These are phyloP conservation scores for Solanum pennellii DNA, from an alignment of 257 asterid species.

Conservation along the genomic window DNA sequence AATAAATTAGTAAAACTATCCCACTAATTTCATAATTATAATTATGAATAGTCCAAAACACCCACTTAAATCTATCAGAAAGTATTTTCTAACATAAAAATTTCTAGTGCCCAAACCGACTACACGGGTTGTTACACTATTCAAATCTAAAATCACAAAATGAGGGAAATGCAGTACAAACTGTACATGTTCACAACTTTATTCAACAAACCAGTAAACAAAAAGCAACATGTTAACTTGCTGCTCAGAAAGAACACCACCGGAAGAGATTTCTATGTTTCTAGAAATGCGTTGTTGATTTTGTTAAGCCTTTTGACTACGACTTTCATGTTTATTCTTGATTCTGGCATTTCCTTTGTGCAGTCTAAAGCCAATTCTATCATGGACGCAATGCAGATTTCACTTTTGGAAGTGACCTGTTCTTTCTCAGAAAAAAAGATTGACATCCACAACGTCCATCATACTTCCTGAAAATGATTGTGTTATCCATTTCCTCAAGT, in stretches of 20 bases:
- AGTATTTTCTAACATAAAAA: too few species aligned
- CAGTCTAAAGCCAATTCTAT: not conserved
- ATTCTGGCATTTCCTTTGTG: not conserved
- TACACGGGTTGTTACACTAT: too few species aligned
- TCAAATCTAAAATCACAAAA: not conserved
- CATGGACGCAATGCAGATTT: not conserved
- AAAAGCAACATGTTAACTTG: not conserved
- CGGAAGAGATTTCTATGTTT: not conserved
- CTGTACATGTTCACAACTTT: not conserved
- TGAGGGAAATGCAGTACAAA: not conserved
- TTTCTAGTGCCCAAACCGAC: too few species aligned
- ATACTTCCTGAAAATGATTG: not conserved
- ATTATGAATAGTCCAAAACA: too few species aligned
- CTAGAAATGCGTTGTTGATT: not conserved
- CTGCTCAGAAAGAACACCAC: not conserved
- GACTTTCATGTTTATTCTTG: not conserved
- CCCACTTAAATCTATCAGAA: too few species aligned
- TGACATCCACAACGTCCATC: not conserved
- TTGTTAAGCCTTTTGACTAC: not conserved
- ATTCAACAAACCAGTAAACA: not conserved
- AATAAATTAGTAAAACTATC: too few species aligned
- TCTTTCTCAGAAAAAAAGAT: not conserved
- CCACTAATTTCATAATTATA: too few species aligned
- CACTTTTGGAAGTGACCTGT: not conserved
- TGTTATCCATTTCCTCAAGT: slow-evolving; percentile 12